phyloP scores from a whole-genome alignment of 441 rosid genomes.

The Euphorbia schlechtendalii region DNA sequence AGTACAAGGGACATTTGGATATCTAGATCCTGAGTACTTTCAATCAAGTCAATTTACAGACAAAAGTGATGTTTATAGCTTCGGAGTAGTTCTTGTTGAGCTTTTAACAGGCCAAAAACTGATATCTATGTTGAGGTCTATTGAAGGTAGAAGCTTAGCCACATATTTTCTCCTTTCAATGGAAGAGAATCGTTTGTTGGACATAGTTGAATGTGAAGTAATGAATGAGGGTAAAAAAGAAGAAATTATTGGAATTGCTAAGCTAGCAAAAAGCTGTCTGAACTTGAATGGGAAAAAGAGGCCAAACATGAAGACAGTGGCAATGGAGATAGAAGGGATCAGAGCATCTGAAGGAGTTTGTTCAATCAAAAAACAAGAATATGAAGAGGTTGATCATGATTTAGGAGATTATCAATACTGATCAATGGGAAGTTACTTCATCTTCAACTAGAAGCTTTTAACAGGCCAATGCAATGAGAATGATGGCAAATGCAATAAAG shows the following conservation, averaged over 20 bases:
- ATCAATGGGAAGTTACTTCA: slow-evolving; percentile 12
- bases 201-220: slow-evolving; percentile 10
- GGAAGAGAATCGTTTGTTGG: slow-evolving; percentile 17
- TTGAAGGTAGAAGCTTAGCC: slow-evolving; percentile 9
- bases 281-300: neutral
- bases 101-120: slow-evolving; percentile 14
- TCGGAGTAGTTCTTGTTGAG: slow-evolving; percentile 18
- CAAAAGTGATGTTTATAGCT: slow-evolving; percentile 18
- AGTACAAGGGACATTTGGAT: slow-evolving; percentile 20
- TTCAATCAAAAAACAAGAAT: neutral
- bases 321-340: slow-evolving; percentile 12
- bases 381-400: slow-evolving; percentile 12
- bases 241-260: slow-evolving; percentile 3
- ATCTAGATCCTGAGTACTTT: slow-evolving; percentile 19
- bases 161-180: slow-evolving; percentile 13
- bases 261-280: slow-evolving; percentile 12
- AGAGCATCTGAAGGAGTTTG: slow-evolving; percentile 1
- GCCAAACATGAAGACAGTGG: slow-evolving; percentile 16
- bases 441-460: no score
- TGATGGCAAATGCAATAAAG: no score
- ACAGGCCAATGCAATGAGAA: no score
- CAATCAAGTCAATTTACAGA: neutral
- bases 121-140: neutral
- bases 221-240: slow-evolving; percentile 10
- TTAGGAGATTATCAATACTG: neutral